Conservation (phyloP, 2,329 filamentous ascomycete species). For the Anisogramma anomala region DNA sequence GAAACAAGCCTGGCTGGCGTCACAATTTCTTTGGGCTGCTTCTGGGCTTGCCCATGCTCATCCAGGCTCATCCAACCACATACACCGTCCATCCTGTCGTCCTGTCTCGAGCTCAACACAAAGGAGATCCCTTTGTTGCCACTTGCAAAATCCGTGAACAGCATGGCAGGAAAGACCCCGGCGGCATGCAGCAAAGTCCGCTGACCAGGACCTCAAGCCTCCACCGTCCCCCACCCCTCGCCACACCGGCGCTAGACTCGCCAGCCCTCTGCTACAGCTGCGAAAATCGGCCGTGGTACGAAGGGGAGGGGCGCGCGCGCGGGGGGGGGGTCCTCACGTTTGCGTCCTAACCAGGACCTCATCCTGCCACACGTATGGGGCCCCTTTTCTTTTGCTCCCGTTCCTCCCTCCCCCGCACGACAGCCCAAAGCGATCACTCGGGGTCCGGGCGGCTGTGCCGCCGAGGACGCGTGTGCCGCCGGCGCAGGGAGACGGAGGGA, state of each 20-base stretch:
- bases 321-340: slow-evolving; percentile 50
- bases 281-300: slow-evolving; percentile 47
- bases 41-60: slow-evolving; percentile 20
- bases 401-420: too few relatives aligned
- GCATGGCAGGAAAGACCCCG: neutral
- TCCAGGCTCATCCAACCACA: too few relatives aligned
- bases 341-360: slow-evolving; percentile 50
- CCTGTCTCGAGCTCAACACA: too few relatives aligned
- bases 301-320: too few relatives aligned
- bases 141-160: too few relatives aligned
- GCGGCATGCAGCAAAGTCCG: neutral
- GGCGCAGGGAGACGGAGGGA: too few relatives aligned
- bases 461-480: too few relatives aligned
- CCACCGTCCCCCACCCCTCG: slow-evolving; percentile 4
- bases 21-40: slow-evolving; percentile 45
- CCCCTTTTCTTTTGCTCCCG: too few relatives aligned
- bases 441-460: too few relatives aligned
- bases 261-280: slow-evolving; percentile 25
- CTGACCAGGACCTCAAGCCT: neutral
- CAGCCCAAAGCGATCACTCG: too few relatives aligned
- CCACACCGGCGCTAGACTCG: slow-evolving; percentile 6
- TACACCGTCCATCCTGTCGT: too few relatives aligned
- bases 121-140: too few relatives aligned
- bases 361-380: slow-evolving; percentile 48
- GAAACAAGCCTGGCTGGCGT: slow-evolving; percentile 45